These are phyloP conservation scores for Alloteropsis semialata DNA, from an alignment of 176 grass and related monocot species.

Conservation along the genomic window DNA sequence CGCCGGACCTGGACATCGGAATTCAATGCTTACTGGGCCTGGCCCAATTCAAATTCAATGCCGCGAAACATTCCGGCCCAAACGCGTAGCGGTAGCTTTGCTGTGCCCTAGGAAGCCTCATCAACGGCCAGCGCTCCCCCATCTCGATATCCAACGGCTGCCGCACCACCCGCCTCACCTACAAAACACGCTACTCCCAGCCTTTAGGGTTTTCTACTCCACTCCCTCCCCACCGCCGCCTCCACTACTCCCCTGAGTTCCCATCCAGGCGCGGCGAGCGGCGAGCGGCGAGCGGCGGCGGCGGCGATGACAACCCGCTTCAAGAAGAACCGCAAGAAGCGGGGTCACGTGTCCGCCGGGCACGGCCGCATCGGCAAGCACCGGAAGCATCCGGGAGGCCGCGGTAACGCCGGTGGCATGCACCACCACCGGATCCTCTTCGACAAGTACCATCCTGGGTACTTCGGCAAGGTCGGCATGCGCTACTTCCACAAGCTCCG, in stretches of 20 bases:
- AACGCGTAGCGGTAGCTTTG: too few relatives aligned
- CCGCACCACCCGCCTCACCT: background rate
- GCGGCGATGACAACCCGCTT: conserved; percentile 77
- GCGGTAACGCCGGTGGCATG: conserved; percentile 93
- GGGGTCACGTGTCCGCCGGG: conserved; percentile 82
- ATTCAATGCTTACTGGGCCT: too few relatives aligned
- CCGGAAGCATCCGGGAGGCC: conserved; percentile 91
- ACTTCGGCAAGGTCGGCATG: conserved; percentile 98
- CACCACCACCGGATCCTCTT: conserved; percentile 99
- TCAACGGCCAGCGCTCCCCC: background rate
- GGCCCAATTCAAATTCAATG: too few relatives aligned
- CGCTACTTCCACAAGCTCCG: conserved; percentile 93
- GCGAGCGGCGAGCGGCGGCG: conserved; percentile 36
- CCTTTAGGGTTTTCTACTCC: conserved; percentile 30
- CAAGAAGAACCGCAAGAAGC: conserved; percentile 97
- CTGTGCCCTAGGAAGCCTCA: conserved; percentile 18
- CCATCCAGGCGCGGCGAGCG: background rate
- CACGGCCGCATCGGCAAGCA: conserved; percentile 93
- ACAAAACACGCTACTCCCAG: conserved; percentile 19
- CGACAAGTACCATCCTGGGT: conserved; percentile 89
- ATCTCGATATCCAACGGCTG: conserved; percentile 25
- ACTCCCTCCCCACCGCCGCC: conserved; percentile 16
- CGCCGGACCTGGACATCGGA: too few relatives aligned
- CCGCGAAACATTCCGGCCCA: too few relatives aligned
- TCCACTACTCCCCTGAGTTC: background rate